Percentiles rank a stretch among this genome's conserved stretches.
These are phyloP conservation scores for Wickerhamiella infanticola DNA, from an alignment of 1,139 yeast genomes.

Conservation along the genomic window DNA sequence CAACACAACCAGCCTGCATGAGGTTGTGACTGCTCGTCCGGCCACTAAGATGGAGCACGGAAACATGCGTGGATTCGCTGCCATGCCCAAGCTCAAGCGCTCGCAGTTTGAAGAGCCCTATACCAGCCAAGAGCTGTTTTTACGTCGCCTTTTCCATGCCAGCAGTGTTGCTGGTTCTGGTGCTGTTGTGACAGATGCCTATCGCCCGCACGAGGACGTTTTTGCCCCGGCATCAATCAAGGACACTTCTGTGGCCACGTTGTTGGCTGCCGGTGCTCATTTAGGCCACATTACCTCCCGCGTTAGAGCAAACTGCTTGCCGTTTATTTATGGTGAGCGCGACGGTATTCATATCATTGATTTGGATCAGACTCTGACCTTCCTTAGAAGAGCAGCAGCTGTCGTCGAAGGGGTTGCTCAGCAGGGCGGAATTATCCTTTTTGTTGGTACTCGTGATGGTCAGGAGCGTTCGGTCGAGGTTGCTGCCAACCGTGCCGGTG, in stretches of 20 bases:
- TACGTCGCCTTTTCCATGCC: conserved; percentile 51
- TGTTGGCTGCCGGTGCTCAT: conserved; percentile 88
- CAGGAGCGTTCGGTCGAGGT: conserved; percentile 59
- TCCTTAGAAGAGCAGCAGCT: conserved; percentile 62
- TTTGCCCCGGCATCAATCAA: conserved; percentile 40
- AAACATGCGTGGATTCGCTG: conserved; percentile 15
- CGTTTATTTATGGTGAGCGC: conserved; percentile 74
- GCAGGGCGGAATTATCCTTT: conserved; percentile 72
- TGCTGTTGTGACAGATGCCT: conserved; percentile 45
- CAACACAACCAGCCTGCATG: conserved; percentile 5
- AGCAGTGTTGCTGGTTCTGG: conserved; percentile 43
- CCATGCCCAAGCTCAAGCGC: conserved; percentile 27
- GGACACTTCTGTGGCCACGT: conserved; percentile 47
- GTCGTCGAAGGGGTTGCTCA: conserved; percentile 69
- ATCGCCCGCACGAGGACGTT: conserved; percentile 54
- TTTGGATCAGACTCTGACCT: conserved; percentile 61
- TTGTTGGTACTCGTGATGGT: conserved; percentile 71
- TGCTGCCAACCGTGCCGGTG: conserved; percentile 54
- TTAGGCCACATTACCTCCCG: conserved; percentile 74
- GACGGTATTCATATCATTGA: conserved; percentile 83
- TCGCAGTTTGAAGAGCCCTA: conserved; percentile 35
- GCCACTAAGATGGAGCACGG: conserved; percentile 11
- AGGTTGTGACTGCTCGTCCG: conserved; percentile 1
- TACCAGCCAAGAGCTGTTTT: conserved; percentile 57
- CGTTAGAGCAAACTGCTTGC: conserved; percentile 78